Conservation (phyloP, 805 yeast species). For the Candida sithepensis region DNA sequence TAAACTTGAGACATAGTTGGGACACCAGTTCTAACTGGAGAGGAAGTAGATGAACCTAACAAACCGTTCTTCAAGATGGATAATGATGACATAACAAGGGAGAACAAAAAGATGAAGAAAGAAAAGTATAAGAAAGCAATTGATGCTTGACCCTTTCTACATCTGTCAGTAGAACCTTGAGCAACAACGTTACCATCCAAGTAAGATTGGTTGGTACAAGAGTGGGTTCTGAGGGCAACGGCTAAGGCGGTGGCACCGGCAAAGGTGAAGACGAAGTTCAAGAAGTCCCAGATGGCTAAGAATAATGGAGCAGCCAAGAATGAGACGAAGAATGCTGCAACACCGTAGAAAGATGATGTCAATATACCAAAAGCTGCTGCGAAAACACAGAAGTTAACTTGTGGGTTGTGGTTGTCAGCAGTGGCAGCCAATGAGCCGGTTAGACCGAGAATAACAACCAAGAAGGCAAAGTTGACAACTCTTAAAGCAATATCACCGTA, state of each 20-base stretch:
- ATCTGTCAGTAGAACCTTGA: slow-evolving; percentile 78
- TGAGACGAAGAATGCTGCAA: slow-evolving; percentile 70
- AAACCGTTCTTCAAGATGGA: slow-evolving; percentile 56
- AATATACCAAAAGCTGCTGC: slow-evolving; percentile 83
- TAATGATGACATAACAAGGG: slow-evolving; percentile 47
- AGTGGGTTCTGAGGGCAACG: slow-evolving; percentile 81
- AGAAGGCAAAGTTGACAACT: slow-evolving; percentile 66
- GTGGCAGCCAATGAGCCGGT: slow-evolving; percentile 84
- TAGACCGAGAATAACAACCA: slow-evolving; percentile 79
- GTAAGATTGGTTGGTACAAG: slow-evolving; percentile 71
- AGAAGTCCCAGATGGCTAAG: slow-evolving; percentile 71
- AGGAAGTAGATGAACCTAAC: slow-evolving; percentile 49
- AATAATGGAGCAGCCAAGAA: slow-evolving; percentile 86
- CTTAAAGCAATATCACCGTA: slow-evolving; percentile 76
- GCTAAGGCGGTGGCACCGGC: slow-evolving; percentile 95
- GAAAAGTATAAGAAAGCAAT: slow-evolving; percentile 83
- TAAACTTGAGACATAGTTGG: slow-evolving; percentile 90
- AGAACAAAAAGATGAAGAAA: slow-evolving; percentile 68
- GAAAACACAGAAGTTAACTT: slow-evolving; percentile 86
- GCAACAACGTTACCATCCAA: slow-evolving; percentile 61
- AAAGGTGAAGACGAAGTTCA: slow-evolving; percentile 88
- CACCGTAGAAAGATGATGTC: slow-evolving; percentile 76
- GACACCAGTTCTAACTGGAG: slow-evolving; percentile 72
- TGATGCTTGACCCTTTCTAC: slow-evolving; percentile 91
- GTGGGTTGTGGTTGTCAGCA: slow-evolving; percentile 52